phyloP scores from a whole-genome alignment of 129 eudicot species.

The Tagetes patula region DNA sequence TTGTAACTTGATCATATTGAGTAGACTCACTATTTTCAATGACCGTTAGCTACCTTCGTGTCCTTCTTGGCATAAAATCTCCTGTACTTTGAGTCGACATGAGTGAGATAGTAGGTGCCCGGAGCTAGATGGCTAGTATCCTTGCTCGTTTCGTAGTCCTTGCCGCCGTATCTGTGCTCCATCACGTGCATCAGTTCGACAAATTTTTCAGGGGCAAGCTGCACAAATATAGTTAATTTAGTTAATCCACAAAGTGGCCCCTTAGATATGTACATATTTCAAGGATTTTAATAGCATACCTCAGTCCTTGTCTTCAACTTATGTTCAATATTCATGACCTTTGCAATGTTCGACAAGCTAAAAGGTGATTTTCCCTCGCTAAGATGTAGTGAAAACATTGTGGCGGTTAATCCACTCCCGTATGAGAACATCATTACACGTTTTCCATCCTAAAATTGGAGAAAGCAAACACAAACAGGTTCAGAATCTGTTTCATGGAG shows the following conservation, averaged over 20 bases:
- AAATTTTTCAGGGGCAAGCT: constrained; percentile 81
- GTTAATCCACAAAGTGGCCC: background rate
- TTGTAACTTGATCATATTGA: constrained; percentile 23
- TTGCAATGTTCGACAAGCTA: constrained; percentile 80
- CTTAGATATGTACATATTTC: background rate
- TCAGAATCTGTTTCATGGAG: constrained; percentile 3
- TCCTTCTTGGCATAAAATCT: constrained; percentile 80
- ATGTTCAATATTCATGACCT: constrained; percentile 71
- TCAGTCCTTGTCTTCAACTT: constrained; percentile 87
- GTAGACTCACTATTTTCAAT: constrained; percentile 35
- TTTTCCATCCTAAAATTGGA: constrained; percentile 56
- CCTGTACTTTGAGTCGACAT: constrained; percentile 84
- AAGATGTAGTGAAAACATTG: constrained; percentile 79
- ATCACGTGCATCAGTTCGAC: constrained; percentile 76
- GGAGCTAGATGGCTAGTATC: constrained; percentile 86
- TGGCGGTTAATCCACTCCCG: constrained; percentile 87
- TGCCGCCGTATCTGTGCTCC: constrained; percentile 97
- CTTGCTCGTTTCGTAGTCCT: constrained; percentile 86
- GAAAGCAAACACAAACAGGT: background rate
- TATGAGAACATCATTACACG: constrained; percentile 86
- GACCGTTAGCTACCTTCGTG: constrained; percentile 68
- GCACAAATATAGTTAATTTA: constrained; percentile 4
- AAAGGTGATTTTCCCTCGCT: constrained; percentile 77
- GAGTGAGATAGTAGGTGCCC: constrained; percentile 85
- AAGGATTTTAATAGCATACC: constrained; percentile 43